A percentile compares a stretch with the other conserved stretches of the same genome.
These are phyloP conservation scores for Vigna angularis DNA, from an alignment of 306 rosid species.

Conservation along the genomic window DNA sequence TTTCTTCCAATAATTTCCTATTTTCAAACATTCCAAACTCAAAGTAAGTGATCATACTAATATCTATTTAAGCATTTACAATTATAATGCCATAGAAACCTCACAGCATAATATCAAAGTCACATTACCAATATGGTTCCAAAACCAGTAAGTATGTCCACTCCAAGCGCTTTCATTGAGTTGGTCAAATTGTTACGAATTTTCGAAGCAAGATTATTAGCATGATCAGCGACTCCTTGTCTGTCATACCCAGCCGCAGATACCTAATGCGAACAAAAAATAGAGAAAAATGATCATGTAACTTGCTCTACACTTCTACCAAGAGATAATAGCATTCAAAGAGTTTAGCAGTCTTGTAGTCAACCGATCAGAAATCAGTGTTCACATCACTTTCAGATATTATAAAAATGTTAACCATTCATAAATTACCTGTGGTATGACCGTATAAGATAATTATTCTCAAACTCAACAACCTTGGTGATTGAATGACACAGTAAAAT, in stretches of 20 bases:
- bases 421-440: background rate
- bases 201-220: constrained; percentile 94
- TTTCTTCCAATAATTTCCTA: background rate
- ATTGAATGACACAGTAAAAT: too few relatives aligned
- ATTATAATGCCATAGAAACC: constrained; percentile 2
- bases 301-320: constrained; percentile 1
- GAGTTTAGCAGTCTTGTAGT: background rate
- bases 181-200: constrained; percentile 87
- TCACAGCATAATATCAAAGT: constrained; percentile 13
- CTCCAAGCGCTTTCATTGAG: constrained; percentile 96
- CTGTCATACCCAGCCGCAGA: constrained; percentile 89
- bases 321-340: background rate
- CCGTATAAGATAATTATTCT: background rate
- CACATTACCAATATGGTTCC: constrained; percentile 83
- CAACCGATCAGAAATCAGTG: background rate
- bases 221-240: constrained; percentile 99
- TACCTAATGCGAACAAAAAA: constrained; percentile 59
- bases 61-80: background rate
- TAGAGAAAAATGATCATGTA: constrained; percentile 9
- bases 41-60: background rate
- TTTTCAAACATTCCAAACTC: constrained; percentile 24
- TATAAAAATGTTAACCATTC: background rate
- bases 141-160: constrained; percentile 89
- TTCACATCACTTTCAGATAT: background rate
- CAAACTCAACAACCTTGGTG: background rate